A percentile compares a stretch with the other conserved stretches of the same genome.
Conservation (phyloP, 805 yeast genomes). For the Yarrowia sp. region DNA sequence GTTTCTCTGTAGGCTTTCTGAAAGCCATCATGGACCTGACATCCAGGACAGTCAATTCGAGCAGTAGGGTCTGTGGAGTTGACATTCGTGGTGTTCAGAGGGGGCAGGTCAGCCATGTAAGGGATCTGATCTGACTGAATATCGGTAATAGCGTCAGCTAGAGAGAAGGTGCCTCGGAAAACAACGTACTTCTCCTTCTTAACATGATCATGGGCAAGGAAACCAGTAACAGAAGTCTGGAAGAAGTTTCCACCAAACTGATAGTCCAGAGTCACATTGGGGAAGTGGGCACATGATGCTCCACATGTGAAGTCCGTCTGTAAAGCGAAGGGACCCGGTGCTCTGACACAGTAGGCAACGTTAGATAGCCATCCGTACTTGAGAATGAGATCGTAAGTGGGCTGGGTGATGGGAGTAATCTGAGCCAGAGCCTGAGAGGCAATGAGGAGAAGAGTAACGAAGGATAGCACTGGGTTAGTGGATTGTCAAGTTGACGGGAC, state of each 20-base stretch:
- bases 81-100: constrained; percentile 1
- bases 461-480: constrained; percentile 1
- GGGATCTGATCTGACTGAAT: neutral
- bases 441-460: neutral
- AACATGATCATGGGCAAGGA: constrained; percentile 15
- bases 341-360: constrained; percentile 17
- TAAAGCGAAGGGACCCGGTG: constrained; percentile 2
- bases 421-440: neutral
- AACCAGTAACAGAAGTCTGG: constrained; percentile 2
- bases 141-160: constrained; percentile 11
- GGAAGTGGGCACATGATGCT: neutral
- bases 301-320: constrained; percentile 12
- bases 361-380: constrained; percentile 18
- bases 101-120: constrained; percentile 6
- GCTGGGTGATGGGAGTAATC: neutral
- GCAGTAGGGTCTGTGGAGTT: neutral
- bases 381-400: constrained; percentile 12
- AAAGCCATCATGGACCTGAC: constrained; percentile 21
- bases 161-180: constrained; percentile 19
- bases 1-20: constrained; percentile 25
- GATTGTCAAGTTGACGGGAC: too few species aligned
- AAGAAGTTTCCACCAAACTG: constrained; percentile 19
- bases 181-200: constrained; percentile 21
- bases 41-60: neutral
- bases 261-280: constrained; percentile 2